Conservation (phyloP, 1,284 basidiomycete genomes). For the Pascua guehoae region DNA sequence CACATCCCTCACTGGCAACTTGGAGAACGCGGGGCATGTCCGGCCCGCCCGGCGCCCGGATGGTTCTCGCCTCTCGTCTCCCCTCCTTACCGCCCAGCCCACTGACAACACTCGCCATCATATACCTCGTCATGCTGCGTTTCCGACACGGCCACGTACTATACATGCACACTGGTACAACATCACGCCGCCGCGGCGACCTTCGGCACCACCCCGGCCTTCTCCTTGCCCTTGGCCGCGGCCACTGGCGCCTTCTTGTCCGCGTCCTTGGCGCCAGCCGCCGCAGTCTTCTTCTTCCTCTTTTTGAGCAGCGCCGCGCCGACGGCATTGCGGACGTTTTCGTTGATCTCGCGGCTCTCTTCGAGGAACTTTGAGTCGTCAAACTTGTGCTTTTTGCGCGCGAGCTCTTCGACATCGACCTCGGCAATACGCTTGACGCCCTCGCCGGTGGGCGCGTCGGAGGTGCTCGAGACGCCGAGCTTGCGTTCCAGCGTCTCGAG, state of each 20-base stretch:
- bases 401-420: conserved; percentile 50
- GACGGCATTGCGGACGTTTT: conserved; percentile 87
- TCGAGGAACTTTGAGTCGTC: conserved; percentile 91
- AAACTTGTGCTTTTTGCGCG: conserved; percentile 79
- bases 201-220: conserved; percentile 29
- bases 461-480: conserved; percentile 60
- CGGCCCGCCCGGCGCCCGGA: too few relatives aligned
- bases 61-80: too few relatives aligned
- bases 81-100: too few relatives aligned
- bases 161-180: conserved; percentile 2
- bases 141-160: neutral
- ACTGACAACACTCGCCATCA: too few relatives aligned
- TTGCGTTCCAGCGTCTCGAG: conserved; percentile 78
- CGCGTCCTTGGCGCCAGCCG: conserved; percentile 32
- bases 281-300: conserved; percentile 20
- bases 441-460: conserved; percentile 15
- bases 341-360: conserved; percentile 86
- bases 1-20: too few relatives aligned
- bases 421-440: conserved; percentile 49
- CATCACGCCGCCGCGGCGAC: conserved; percentile 2
- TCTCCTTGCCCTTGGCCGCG: conserved; percentile 29
- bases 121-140: too few relatives aligned
- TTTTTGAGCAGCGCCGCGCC: conserved; percentile 54
- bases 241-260: conserved; percentile 16
- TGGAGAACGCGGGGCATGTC: too few relatives aligned